Base-by-base conservation (phyloP, 1,284 basidiomycete genomes). In the Neonothopanus nambi region DNA sequence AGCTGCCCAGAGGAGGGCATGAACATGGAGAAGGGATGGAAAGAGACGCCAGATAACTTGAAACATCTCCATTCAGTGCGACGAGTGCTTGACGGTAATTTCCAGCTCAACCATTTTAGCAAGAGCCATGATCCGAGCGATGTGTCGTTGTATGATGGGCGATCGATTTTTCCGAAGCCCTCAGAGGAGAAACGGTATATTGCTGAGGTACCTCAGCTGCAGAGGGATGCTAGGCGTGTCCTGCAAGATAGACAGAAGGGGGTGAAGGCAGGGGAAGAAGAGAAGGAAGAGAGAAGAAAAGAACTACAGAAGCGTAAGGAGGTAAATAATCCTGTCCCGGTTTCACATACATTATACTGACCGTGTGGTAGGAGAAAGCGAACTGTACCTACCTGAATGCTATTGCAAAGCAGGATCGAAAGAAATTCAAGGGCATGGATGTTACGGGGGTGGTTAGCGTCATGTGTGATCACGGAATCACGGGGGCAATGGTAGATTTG, bases 351-450 rank as follows among this genome's bases (percentile, higher is more conserved):
- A n/a, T n/a, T n/a, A n/a, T n/a, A n/a, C n/a, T n/a, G n/a, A n/a
- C n/a, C n/a, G n/a, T n/a, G n/a, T n/a, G n/a, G n/a, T n/a, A 3
- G 26, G 20, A 35, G 44, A 46, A 46, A 46, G 28, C 15, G 30
- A 46, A 18, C 6, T 46, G 44, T 20, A 33, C 30, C 6, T 33
- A 46, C 18, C 28, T 46, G 9, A 35, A 35, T n/a, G 28, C 20
- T 15, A 51, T 57, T 7, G 54, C 54, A 36, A 48, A 45, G 44
- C 24, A 33, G 35, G 33, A 15, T 11, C 13, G n/a, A 28, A 17
- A 1, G 20, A 46, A 46, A 17, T 46, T 46, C 44, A 46, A 30
- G 15, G 35, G 35, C 21, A 33, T 33, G 44, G 17, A 26, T 26
- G 12, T 35, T n/a, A 30, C 44, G 6, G 44, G 44, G 2, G 26